Conservation (phyloP, 2,329 filamentous ascomycete species). For the Emydomyces testavorans region DNA sequence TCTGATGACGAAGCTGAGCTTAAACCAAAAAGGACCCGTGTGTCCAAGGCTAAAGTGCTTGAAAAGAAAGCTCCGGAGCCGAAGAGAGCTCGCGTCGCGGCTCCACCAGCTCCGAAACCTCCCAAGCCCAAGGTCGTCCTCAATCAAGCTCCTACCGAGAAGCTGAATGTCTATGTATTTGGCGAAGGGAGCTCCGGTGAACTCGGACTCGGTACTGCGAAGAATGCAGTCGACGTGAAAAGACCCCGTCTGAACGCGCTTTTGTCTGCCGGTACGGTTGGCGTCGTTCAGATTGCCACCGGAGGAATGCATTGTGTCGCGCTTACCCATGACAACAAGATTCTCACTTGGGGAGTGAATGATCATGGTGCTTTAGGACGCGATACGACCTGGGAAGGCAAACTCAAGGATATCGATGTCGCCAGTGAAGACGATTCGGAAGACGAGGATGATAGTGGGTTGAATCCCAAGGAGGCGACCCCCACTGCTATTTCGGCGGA, state of each 20-base stretch:
- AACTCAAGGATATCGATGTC: conserved; percentile 42
- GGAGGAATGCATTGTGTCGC: conserved; percentile 75
- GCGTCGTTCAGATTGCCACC: conserved; percentile 63
- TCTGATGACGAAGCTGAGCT: conserved; percentile 15
- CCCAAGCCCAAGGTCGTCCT: conserved; percentile 34
- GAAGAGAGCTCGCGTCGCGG: conserved; percentile 18
- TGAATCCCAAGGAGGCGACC: conserved; percentile 47
- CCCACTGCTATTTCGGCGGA: conserved; percentile 41
- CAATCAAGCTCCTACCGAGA: conserved; percentile 48
- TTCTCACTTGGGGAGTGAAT: conserved; percentile 79
- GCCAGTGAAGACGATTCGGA: conserved; percentile 44
- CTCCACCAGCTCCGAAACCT: background rate
- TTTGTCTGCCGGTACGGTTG: conserved; percentile 45
- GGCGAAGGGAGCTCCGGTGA: conserved; percentile 72
- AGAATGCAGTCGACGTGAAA: conserved; percentile 59
- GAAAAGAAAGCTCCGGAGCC: background rate
- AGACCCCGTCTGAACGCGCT: conserved; percentile 58
- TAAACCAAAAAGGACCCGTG: conserved; percentile 18
- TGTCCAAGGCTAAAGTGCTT: too few species aligned
- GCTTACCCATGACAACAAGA: conserved; percentile 67
- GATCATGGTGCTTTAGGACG: conserved; percentile 71
- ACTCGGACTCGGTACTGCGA: conserved; percentile 61
- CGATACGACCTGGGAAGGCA: conserved; percentile 57
- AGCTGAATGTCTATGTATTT: conserved; percentile 65
- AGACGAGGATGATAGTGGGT: conserved; percentile 40